Conservation (phyloP, 257 asterid genomes). For the Ehretia macrophylla region DNA sequence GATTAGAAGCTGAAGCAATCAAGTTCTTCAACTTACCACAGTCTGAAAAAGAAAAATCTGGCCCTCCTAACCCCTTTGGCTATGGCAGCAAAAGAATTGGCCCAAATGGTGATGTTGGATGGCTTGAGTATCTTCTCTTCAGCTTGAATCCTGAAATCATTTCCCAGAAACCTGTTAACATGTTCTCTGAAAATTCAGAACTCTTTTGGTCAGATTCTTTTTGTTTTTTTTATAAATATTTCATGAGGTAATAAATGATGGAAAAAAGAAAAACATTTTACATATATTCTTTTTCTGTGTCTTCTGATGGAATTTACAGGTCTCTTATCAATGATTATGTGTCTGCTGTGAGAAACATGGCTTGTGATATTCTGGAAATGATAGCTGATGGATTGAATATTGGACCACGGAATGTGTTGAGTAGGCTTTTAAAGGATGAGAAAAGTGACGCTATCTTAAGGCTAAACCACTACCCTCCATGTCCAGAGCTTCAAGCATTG, state of each 20-base stretch:
- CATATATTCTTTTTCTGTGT: not conserved
- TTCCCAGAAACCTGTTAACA: constrained; percentile 5
- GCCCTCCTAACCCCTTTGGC: constrained; percentile 27
- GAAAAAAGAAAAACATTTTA: not conserved
- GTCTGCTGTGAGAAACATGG: constrained; percentile 21
- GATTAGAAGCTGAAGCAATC: constrained; percentile 21
- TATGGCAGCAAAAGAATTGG: constrained; percentile 33
- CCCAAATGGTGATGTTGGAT: constrained; percentile 29
- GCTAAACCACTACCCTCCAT: constrained; percentile 32
- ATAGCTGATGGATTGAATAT: constrained; percentile 26
- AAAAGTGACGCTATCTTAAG: constrained; percentile 26
- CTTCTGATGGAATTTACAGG: not conserved
- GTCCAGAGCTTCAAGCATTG: constrained; percentile 20
- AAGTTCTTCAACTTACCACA: constrained; percentile 26
- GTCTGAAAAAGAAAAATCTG: constrained; percentile 24
- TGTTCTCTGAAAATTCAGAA: constrained; percentile 16
- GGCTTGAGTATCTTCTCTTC: constrained; percentile 32
- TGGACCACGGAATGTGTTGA: constrained; percentile 16
- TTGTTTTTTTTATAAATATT: too few species aligned
- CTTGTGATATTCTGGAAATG: constrained; percentile 23
- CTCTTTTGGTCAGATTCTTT: constrained; percentile 15
- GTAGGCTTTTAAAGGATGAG: constrained; percentile 26
- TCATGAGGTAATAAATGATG: not conserved
- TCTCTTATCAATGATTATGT: constrained; percentile 14
- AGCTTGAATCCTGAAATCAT: constrained; percentile 14